Percentiles rank a stretch among this genome's conserved stretches.
These are phyloP conservation scores for Corymbia calophylla DNA, from an alignment of 441 rosid genomes.

Conservation along the genomic window DNA sequence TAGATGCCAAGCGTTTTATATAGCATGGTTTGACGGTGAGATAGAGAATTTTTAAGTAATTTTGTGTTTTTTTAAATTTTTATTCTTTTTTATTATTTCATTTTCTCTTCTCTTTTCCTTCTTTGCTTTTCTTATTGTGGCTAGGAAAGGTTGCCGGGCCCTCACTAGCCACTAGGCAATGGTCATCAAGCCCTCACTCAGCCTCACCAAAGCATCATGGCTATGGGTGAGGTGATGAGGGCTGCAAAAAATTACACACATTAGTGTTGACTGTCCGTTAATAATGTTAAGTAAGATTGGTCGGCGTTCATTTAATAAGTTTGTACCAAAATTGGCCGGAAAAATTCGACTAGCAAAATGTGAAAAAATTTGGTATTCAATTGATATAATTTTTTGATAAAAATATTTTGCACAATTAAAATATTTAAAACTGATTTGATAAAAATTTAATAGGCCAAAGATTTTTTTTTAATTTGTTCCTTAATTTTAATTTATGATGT, in stretches of 20 bases:
- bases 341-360: too few relatives aligned
- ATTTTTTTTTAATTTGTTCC: too few relatives aligned
- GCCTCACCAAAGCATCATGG: background rate
- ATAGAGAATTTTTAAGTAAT: too few relatives aligned
- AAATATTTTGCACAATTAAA: too few relatives aligned
- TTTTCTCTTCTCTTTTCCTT: background rate
- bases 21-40: accelerated
- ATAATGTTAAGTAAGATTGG: accelerated
- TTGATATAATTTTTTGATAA: too few relatives aligned
- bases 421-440: too few relatives aligned
- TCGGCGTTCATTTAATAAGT: accelerated
- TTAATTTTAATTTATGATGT: background rate
- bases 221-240: accelerated
- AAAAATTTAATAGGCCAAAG: too few relatives aligned
- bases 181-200: background rate
- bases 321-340: accelerated
- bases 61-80: too few relatives aligned
- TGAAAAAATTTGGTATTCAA: accelerated
- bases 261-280: accelerated
- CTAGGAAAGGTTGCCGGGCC: accelerated
- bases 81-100: too few relatives aligned
- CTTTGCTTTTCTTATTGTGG: background rate
- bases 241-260: too few relatives aligned
- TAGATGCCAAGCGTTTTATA: accelerated
- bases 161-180: background rate